Evolutionary conservation across 208 protist genomes (phyloP).

Genomic region (Trypanosoma platydactyli): DNA sequence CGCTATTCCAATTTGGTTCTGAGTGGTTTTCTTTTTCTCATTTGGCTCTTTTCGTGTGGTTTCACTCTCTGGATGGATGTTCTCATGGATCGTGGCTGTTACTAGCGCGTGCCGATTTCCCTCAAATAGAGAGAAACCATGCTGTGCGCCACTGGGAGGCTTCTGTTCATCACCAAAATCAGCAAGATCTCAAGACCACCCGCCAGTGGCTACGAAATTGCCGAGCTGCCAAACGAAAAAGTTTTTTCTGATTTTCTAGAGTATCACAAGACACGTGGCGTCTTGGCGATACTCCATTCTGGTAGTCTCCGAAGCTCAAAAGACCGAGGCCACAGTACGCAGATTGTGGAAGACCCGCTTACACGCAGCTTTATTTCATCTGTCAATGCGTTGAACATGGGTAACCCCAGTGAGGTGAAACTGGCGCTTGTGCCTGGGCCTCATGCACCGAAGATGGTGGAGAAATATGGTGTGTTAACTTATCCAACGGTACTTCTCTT

Average conservation of each 20-base stretch:
- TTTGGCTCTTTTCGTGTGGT: neutral
- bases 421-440: slow-evolving; percentile 74
- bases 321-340: slow-evolving; percentile 1
- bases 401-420: slow-evolving; percentile 74
- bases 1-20: neutral
- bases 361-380: slow-evolving; percentile 79
- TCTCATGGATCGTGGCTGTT: no score
- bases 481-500: slow-evolving; percentile 80
- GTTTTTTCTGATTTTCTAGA: slow-evolving; percentile 70
- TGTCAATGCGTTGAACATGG: slow-evolving; percentile 75
- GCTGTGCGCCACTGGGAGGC: slow-evolving; percentile 28
- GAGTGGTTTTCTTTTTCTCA: slow-evolving; percentile 20
- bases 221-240: slow-evolving; percentile 80
- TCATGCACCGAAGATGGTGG: slow-evolving; percentile 53
- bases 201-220: slow-evolving; percentile 79
- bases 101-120: no score
- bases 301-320: slow-evolving; percentile 24
- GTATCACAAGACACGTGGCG: slow-evolving; percentile 55
- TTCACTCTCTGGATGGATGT: no score
- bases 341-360: slow-evolving; percentile 52
- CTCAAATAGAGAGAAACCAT: slow-evolving; percentile 20
- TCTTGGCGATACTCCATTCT: slow-evolving; percentile 72
- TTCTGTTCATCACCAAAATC: slow-evolving; percentile 63
- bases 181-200: slow-evolving; percentile 69
- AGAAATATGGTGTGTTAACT: slow-evolving; percentile 72